Evolutionary conservation across 345 rosid genomes (phyloP), one percentile per base, ranked within the genome.

Genomic region (Luvunga scandens): DNA sequence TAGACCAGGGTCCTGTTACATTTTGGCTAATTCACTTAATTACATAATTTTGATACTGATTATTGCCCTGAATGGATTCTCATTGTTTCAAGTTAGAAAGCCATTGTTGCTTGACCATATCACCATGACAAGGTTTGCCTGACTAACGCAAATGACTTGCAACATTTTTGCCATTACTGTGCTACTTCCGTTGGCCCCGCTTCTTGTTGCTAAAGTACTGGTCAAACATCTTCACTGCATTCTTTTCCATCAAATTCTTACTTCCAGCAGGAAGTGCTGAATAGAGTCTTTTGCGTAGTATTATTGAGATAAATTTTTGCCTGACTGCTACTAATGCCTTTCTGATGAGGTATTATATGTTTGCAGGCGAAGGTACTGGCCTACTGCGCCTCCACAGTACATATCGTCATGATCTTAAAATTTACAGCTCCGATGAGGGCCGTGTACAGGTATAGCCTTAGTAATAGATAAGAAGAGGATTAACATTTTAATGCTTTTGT

Each of bases 371-470:
- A 94, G 99, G 99, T 62, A 93, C 97, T 1, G 99, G 99, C 57
- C 82, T 97, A 82, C 96, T 97, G 78, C 98, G 99, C 77, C 97
- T 97, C 72, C 99, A 94, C 79, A 97, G 98, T 77, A 97, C 98
- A 39, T 94, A 97, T 69, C 98, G 99, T 53, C 99, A 97, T 83
- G 99, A 94, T 85, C 93, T 97, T 79, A 97, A 97, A 86, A 97
- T 94, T 83, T 97, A 97, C 88, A 97, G 99, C 86, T 97, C 98
- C 48, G 99, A 97, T 74, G 99, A 97, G 90, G 99, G 99, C 48
- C 98, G 99, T 74, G 99, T 94, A 75, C 99, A 97, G 97, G 97
- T 94, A 87, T 82, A 65, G 30, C 31, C 73, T 78, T 61, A 42
- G 63, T 76, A 12, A 53, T 36, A 42, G 21, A 31, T 19, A 8